These are phyloP conservation scores for Gypsophila paniculata DNA, from an alignment of 179 eudicot genomes.

Conservation along the genomic window DNA sequence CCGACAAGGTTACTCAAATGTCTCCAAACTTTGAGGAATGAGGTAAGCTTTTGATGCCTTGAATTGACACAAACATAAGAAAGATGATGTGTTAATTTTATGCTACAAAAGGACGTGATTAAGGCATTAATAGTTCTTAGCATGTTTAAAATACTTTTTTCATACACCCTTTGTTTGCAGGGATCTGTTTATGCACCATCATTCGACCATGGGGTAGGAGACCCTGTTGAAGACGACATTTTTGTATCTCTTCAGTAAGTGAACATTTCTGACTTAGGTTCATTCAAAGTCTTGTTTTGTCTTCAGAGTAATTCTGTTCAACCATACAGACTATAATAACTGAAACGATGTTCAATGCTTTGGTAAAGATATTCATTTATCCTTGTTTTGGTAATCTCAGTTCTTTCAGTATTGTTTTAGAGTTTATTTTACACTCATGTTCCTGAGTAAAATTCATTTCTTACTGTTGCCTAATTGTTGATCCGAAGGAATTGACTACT, in stretches of 20 bases:
- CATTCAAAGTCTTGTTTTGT: background rate
- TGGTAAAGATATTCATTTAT: background rate
- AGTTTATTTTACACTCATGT: background rate
- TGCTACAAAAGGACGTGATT: background rate
- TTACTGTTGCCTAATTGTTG: background rate
- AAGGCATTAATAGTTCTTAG: background rate
- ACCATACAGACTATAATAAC: background rate
- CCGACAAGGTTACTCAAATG: slow-evolving; percentile 67
- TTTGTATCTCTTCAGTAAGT: slow-evolving; percentile 79
- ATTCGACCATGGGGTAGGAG: slow-evolving; percentile 96
- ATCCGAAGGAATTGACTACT: background rate
- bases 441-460: background rate
- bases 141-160: slow-evolving; percentile 9
- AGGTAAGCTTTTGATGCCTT: slow-evolving; percentile 42
- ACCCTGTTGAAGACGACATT: slow-evolving; percentile 90
- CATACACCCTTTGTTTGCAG: slow-evolving; percentile 30
- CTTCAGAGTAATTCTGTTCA: slow-evolving; percentile 5
- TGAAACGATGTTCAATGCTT: background rate
- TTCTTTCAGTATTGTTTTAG: background rate
- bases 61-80: background rate
- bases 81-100: background rate
- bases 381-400: background rate
- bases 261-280: background rate
- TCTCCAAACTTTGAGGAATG: slow-evolving; percentile 56
- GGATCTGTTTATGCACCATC: slow-evolving; percentile 93